A percentile compares a stretch with the other conserved stretches of the same genome.
These are phyloP conservation scores for Exophiala sp. DNA, from an alignment of 2,329 filamentous ascomycete genomes.

Conservation along the genomic window DNA sequence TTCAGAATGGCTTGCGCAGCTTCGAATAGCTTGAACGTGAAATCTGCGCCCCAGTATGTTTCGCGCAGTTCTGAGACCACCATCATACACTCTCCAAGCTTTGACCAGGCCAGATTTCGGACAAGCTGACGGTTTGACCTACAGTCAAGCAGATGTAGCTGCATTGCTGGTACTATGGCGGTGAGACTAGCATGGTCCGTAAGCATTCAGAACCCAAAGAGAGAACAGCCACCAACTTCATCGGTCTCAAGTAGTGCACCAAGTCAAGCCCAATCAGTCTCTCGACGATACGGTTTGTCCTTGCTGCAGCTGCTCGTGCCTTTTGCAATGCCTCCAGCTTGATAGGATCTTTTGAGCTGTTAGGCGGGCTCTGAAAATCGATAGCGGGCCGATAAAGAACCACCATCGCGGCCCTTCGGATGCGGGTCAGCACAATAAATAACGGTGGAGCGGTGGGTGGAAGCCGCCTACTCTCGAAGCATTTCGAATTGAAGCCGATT, in stretches of 20 bases:
- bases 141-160: conserved; percentile 9
- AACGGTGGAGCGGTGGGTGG: too few relatives aligned
- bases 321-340: too few relatives aligned
- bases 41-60: conserved; percentile 14
- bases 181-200: conserved; percentile 22
- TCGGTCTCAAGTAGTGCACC: conserved; percentile 28
- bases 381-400: too few relatives aligned
- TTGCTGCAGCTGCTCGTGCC: neutral
- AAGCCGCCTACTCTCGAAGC: too few relatives aligned
- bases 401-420: too few relatives aligned
- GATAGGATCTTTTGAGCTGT: too few relatives aligned
- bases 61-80: conserved; percentile 10
- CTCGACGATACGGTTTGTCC: conserved; percentile 18
- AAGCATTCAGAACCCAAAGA: neutral
- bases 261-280: conserved; percentile 23
- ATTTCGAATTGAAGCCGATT: too few relatives aligned
- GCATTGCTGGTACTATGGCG: conserved; percentile 11
- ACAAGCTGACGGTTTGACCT: neutral
- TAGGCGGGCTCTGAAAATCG: too few relatives aligned
- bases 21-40: conserved; percentile 15
- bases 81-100: conserved; percentile 8
- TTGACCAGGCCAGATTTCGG: conserved; percentile 3
- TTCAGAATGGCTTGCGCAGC: neutral
- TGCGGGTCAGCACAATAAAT: too few relatives aligned
- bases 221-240: conserved; percentile 28